Evolutionary conservation across 1,284 basidiomycete species (phyloP).

Genomic region (Melampsora americana): DNA sequence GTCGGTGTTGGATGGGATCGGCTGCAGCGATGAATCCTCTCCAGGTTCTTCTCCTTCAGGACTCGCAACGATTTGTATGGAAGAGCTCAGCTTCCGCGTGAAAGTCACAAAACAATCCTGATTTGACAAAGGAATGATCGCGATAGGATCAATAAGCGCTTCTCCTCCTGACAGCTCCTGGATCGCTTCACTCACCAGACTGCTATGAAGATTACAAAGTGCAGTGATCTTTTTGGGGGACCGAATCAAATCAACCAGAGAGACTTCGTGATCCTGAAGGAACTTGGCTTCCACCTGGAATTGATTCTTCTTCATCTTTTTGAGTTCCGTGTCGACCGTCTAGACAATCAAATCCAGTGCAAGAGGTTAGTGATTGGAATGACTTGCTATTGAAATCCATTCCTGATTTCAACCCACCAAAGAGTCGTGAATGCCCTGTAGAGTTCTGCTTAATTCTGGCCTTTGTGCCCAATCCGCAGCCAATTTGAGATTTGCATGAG

Average conservation of each 20-base stretch:
- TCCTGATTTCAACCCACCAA: conserved; percentile 51
- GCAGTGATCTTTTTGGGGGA: conserved; percentile 72
- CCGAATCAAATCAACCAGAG: conserved; percentile 68
- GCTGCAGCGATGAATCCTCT: conserved; percentile 10
- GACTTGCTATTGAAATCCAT: not conserved
- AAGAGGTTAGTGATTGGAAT: conserved; percentile 19
- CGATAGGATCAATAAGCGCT: not conserved
- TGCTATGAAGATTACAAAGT: conserved; percentile 77
- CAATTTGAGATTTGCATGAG: conserved; percentile 54
- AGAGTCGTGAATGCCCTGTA: conserved; percentile 62
- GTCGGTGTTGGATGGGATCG: not conserved
- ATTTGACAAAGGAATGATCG: conserved; percentile 9
- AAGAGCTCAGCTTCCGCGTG: conserved; percentile 31
- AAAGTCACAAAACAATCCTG: conserved; percentile 38
- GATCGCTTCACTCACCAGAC: conserved; percentile 65
- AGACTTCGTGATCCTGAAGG: conserved; percentile 61
- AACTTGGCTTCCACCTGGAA: conserved; percentile 69
- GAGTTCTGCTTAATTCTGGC: conserved; percentile 69
- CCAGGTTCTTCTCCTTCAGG: conserved; percentile 18
- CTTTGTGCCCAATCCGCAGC: conserved; percentile 82
- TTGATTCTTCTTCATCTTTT: conserved; percentile 58
- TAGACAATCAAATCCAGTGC: not conserved
- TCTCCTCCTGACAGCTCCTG: not conserved
- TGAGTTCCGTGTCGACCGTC: conserved; percentile 4
- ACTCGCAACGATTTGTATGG: conserved; percentile 23